Base-by-base conservation (phyloP, 805 yeast genomes). In the Vanderwaltozyma polyspora region DNA sequence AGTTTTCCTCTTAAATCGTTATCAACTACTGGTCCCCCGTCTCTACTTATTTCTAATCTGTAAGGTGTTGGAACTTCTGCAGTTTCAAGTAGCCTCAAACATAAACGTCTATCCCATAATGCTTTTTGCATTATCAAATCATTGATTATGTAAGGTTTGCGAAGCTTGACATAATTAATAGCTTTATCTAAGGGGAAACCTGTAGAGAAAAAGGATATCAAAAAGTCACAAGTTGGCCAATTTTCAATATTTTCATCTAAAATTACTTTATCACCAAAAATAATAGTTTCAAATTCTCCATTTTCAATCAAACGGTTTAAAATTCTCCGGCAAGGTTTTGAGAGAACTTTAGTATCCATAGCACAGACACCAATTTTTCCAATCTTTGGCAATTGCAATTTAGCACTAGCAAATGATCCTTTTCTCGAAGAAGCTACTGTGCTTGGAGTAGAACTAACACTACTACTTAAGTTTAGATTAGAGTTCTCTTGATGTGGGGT, bases 311-410 rank as follows among this genome's bases (percentile, higher is more conserved):
- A 64, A 34, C 95, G 67, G 56, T 83, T 86, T 48, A 91, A 66
- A 43, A 91, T 91, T 41, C 82, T 83, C 39, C 97, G 67, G 53
- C 96, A 89, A 2, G 99, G 98, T 62, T 91, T 91, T 29, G 94
- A 80, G 51, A 94, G 69, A 2, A 87, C 98, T 59, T 91, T 91
- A 39, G 87, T 79, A 59, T 91, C 99, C 96, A 91, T 87, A 9
- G 99, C 99, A 62, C 99, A 91, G 2, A 91, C 95, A 34, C 99
- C 99, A 46, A 91, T 84, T 45, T 84, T 87, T 26, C 98, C 97
- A 43, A 87, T 74, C 44, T 70, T 75, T 3, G 83, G 84, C 33
- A 76, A 49, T 42, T 68, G 67, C 3, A 76, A 43, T 28, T 48
- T 51, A 2, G 35, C 25, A 9, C 35, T 41, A 14, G 45, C 43